Base-by-base conservation (phyloP, 1,284 basidiomycete genomes). In the Cryptococcus sp. region DNA sequence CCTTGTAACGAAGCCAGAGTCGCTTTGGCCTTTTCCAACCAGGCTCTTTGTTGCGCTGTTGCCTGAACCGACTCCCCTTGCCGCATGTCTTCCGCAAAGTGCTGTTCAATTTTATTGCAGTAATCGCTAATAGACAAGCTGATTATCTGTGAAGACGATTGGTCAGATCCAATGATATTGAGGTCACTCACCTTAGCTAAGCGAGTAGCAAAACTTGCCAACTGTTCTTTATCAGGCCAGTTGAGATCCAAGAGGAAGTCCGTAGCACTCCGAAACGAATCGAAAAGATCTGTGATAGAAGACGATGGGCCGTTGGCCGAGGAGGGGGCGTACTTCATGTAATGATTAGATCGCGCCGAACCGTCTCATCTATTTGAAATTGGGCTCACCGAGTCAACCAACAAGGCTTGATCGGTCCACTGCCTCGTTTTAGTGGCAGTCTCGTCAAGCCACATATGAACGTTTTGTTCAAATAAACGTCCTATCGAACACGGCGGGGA, bases 271-370 rank as follows among this genome's bases (percentile, higher is more conserved):
- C 90, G 86, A 58, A 98, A 83, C 1, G 94, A 97, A 57, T 92
- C 93, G 70, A 98, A 97, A 1, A 99, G 82, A 77, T 99, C 96
- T 43, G 94, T 87, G 57, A 99, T 94, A 0, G 94, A 98, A 40
- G 93, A 94, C 70, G 92, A 95, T 70, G 96, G 92, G 0, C 89
- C 88, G 65, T 91, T 89, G 2, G 84, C 76, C 44, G 87, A 87
- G 67, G 93, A 89, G 3, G 93, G 87, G 74, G 91, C 84, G 70
- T 95, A 96, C 89, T 93, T 66, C 8, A 16, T 40, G 20, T 29
- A 1, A 22, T 8, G 15, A 48, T 37, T 20, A 41, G 48, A 34
- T 15, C 16, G 41, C 25, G 8, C 25, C 46, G 15, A 19, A 34
- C 5, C 29, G 29, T 4, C 29, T 13, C 29, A 7, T 34, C 29